Evolutionary conservation across 805 yeast species (phyloP).

Genomic region (Candida nonsorbophila): DNA sequence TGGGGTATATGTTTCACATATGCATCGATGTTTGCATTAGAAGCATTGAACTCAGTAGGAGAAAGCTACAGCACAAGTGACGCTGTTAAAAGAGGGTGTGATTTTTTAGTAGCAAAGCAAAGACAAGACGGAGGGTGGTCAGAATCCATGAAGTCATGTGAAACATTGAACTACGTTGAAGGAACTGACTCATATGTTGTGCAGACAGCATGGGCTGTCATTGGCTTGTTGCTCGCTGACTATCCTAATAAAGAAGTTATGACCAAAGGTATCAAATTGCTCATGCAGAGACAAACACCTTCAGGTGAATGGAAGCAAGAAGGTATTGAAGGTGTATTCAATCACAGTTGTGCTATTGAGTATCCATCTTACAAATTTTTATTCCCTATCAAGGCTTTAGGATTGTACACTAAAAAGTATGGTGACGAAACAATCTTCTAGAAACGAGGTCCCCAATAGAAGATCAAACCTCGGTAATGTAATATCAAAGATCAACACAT

Average conservation of each 20-base stretch:
- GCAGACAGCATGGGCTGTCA: conserved; percentile 90
- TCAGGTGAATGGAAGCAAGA: conserved; percentile 87
- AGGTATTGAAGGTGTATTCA: conserved; percentile 91
- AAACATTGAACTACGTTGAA: conserved; percentile 69
- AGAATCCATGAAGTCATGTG: conserved; percentile 88
- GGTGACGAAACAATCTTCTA: too few species aligned
- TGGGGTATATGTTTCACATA: conserved; percentile 98
- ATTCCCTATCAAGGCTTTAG: conserved; percentile 90
- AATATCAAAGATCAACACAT: too few species aligned
- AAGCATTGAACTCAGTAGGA: conserved; percentile 74
- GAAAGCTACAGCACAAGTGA: conserved; percentile 56
- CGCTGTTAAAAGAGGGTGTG: conserved; percentile 72
- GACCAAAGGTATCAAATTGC: conserved; percentile 53
- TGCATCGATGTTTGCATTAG: conserved; percentile 97
- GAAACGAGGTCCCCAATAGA: too few species aligned
- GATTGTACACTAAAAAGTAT: conserved; percentile 46
- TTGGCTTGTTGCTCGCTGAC: conserved; percentile 73
- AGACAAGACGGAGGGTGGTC: conserved; percentile 96
- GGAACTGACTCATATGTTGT: conserved; percentile 64
- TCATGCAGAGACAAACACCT: conserved; percentile 60
- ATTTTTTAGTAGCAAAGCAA: conserved; percentile 72
- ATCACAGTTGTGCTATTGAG: conserved; percentile 86
- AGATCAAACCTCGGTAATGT: too few species aligned
- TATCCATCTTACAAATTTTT: conserved; percentile 89
- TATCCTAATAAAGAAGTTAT: conserved; percentile 70